A percentile compares a stretch with the other conserved stretches of the same genome.
These are phyloP conservation scores for Fusarium continuum DNA, from an alignment of 2,329 filamentous ascomycete genomes.

Conservation along the genomic window DNA sequence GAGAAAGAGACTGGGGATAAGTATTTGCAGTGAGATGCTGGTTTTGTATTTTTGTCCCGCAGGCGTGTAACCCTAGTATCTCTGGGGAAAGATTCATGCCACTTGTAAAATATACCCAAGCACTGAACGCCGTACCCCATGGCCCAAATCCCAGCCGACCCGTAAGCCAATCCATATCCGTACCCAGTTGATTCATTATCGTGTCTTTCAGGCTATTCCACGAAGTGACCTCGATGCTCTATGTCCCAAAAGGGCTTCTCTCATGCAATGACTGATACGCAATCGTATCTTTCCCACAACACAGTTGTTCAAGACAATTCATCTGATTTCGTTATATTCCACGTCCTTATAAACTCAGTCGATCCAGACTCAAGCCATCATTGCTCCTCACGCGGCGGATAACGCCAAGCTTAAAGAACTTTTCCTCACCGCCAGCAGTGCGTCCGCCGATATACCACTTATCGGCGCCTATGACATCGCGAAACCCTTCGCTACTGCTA, in stretches of 20 bases:
- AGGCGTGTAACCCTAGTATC: constrained; percentile 8
- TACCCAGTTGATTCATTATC: constrained; percentile 22
- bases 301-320: not conserved
- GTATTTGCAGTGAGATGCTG: constrained; percentile 32
- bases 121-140: constrained; percentile 32
- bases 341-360: constrained; percentile 72
- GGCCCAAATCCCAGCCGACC: constrained; percentile 3
- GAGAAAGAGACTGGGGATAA: too few species aligned
- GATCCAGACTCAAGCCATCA: constrained; percentile 78
- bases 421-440: constrained; percentile 80
- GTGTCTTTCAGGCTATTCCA: constrained; percentile 1
- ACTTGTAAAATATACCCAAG: constrained; percentile 14
- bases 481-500: constrained; percentile 78
- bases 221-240: constrained; percentile 15
- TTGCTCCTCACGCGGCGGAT: constrained; percentile 77
- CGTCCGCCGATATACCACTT: constrained; percentile 85
- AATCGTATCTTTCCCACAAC: not conserved
- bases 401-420: constrained; percentile 83
- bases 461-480: constrained; percentile 75
- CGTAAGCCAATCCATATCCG: constrained; percentile 11
- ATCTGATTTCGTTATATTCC: not conserved
- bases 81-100: constrained; percentile 7
- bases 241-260: constrained; percentile 17
- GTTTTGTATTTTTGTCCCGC: constrained; percentile 33
- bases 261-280: constrained; percentile 16